Conservation (phyloP, 1,284 basidiomycete genomes). For the Malassezia japonica region DNA sequence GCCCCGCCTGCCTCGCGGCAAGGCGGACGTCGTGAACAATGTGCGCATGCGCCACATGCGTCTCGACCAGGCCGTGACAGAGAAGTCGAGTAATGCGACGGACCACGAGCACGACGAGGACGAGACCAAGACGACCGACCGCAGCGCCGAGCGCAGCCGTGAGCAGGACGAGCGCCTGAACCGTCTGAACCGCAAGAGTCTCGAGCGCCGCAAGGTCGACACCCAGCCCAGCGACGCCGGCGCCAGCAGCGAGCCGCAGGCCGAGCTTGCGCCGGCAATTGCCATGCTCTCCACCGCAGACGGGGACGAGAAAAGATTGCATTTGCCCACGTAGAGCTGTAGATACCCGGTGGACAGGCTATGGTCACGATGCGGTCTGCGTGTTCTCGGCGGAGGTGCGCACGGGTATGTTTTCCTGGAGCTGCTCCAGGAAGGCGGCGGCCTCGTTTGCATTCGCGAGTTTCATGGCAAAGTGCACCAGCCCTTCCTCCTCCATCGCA, state of each 20-base stretch:
- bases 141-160: not conserved
- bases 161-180: slow-evolving; percentile 7
- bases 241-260: not conserved
- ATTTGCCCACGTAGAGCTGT: not conserved
- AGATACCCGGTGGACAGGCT: not conserved
- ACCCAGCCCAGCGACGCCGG: not conserved
- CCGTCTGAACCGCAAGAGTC: slow-evolving; percentile 17
- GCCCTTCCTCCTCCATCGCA: slow-evolving; percentile 36
- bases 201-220: slow-evolving; percentile 8
- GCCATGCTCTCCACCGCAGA: not conserved
- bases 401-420: slow-evolving; percentile 10
- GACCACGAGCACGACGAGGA: slow-evolving; percentile 14
- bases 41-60: slow-evolving; percentile 40
- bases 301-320: not conserved
- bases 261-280: not conserved
- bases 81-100: slow-evolving; percentile 26
- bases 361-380: not conserved
- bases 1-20: slow-evolving; percentile 38
- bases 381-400: not conserved
- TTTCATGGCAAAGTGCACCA: slow-evolving; percentile 40
- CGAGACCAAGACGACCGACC: not conserved
- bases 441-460: slow-evolving; percentile 18
- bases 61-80: slow-evolving; percentile 42
- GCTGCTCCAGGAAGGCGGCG: not conserved
- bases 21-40: slow-evolving; percentile 41